Evolutionary conservation across 75 land plant species (phyloP), one percentile per base, ranked within the genome.

Genomic region (Pinus albicaulis): DNA sequence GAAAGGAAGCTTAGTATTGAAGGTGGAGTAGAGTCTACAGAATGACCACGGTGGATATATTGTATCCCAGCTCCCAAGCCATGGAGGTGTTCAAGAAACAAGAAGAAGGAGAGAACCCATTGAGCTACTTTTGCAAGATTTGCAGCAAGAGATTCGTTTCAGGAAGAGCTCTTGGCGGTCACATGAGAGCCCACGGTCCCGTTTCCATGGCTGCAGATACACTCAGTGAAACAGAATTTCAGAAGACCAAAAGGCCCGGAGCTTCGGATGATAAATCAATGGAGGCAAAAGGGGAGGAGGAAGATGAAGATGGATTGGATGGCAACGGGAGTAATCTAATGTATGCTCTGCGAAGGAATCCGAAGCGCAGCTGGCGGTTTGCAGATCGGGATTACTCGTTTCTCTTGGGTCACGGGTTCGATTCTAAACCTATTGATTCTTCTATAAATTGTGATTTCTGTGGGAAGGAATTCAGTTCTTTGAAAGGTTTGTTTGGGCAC

Each of bases 161-260:
- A 57, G 93, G 89, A 8, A 79, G 91, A 64, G 93, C 91, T 0
- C 74, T 90, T 14, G 93, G 95, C 4, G 92, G 95, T 15, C 91
- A 90, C 69, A 90, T 90, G 93, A 80, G 93, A 68, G 92, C 91
- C 3, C 92, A 92, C 63, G 95, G 91, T 28, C 84, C 86, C 25
- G 85, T 66, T 14, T 61, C 34, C 59, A 56, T 52, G 59, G 74
- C 61, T 8, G 85, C 12, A 48, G 53, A 48, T 48, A 48, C 53
- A 48, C 12, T 48, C 53, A 48, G 53, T 48, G 53, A 78, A 41
- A 76, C 79, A 1, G 48, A 36, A 48, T 10, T 48, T 38, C 23
- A 68, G 71, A 38, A 68, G 52, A 68, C n/a, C 23, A 68, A 36
- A 52, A 68, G 20, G 24, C 22, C 22, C 53, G 11, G 53, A 48